phyloP scores from a whole-genome alignment of 106 monocot species.

The Chionographis japonica region DNA sequence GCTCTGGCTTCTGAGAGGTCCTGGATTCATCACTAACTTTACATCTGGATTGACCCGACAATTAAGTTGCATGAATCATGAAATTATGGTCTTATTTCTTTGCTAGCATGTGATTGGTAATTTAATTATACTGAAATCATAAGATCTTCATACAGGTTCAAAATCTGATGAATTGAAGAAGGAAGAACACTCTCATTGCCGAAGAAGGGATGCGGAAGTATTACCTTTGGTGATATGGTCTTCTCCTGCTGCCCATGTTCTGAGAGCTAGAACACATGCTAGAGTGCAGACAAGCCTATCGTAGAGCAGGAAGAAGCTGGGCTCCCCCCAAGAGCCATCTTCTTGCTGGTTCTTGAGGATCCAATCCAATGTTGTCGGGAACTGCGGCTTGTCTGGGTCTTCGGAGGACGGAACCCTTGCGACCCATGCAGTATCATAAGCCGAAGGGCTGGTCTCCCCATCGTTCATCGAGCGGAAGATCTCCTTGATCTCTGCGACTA shows the following conservation, averaged over 20 bases:
- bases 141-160: too few species aligned
- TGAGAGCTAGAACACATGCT: slow-evolving; percentile 25
- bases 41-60: too few species aligned
- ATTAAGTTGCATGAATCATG: too few species aligned
- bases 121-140: too few species aligned
- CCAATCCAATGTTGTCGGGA: slow-evolving; percentile 22
- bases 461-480: slow-evolving; percentile 10
- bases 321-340: slow-evolving; percentile 38
- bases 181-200: too few species aligned
- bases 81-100: too few species aligned
- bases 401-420: slow-evolving; percentile 20
- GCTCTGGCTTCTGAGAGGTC: too few species aligned
- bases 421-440: slow-evolving; percentile 38
- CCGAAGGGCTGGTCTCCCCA: slow-evolving; percentile 24
- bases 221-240: slow-evolving; percentile 12
- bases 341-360: slow-evolving; percentile 18
- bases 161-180: too few species aligned
- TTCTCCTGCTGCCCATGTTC: slow-evolving; percentile 6
- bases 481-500: too few species aligned
- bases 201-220: background rate
- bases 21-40: too few species aligned
- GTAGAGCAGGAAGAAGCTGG: slow-evolving; percentile 20
- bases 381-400: slow-evolving; percentile 11
- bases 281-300: slow-evolving; percentile 35
- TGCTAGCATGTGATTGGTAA: too few species aligned